Base-by-base conservation (phyloP, 2,329 filamentous ascomycete genomes). In the Neonectria sp. region DNA sequence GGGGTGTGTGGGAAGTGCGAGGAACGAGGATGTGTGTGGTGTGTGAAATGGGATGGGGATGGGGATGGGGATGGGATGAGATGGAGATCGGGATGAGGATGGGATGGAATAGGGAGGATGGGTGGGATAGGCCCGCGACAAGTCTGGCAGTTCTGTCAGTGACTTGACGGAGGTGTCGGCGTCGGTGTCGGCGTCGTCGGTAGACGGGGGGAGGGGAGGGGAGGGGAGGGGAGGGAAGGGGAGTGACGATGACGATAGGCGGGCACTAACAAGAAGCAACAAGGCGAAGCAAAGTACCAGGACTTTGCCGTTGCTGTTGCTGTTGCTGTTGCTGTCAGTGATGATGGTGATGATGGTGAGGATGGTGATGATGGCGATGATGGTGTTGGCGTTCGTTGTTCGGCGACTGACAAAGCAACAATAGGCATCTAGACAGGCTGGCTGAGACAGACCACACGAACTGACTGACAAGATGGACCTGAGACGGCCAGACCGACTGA, bases 41-140 rank as follows among this genome's bases (percentile, higher is more conserved):
- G 55, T 67, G 63, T 55, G 64, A 55, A 58, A 65, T 61, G 51
- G 45, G 57, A 65, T 56, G 56, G 52, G 31, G 49, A 33, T 53
- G 46, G 63, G 61, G 60, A 63, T 55, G 53, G 62, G 37, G 62
- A 60, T 58, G 63, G 48, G 63, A 65, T 61, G 51, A 45, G 57
- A 65, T 61, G 63, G 52, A 31, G 51, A 33, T 53, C 52, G 63
- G 61, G 60, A 56, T 48, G 55, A 21, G 51, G 51, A 35, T 60
- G 63, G 61, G 60, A 63, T 55, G 55, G 53, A 45, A 63, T 63
- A 63, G 53, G 60, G 31, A 46, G 55, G 55, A 53, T 63, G 31
- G 55, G 43, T 51, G 53, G 55, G 43, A 51, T 65, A 56, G 56
- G 56, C 55, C 37, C 37, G 37, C 37, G 37, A 40, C 37, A 40